Base-by-base conservation (phyloP, 257 asterid genomes). In the Fraxinus anomala region DNA sequence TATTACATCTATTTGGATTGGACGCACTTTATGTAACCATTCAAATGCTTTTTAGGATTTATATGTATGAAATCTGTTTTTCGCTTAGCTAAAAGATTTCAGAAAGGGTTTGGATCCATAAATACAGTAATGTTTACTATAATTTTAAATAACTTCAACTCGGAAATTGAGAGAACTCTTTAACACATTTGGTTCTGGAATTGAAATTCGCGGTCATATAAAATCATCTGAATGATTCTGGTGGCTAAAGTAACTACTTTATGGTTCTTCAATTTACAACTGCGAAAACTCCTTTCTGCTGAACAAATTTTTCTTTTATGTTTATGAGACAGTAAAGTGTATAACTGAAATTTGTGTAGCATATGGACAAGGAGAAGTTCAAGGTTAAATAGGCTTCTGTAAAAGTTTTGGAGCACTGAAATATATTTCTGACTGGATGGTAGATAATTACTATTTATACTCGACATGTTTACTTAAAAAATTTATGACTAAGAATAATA, bases 141-240 rank as follows among this genome's bases (percentile, higher is more conserved):
- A 33, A 49, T 73, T 49, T 21, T 63, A 54, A 28, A 66, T 68
- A 47, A 44, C 68, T 19, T 76, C 47, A 68, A 73, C 5, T 30
- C 9, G 1, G 59, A 59, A 21, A 34, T 44, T 51, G 16, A 19
- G 70, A 36, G 24, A 24, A 77, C 42, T 54, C 8, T 54, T 77
- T n/a, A 17, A 36, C 3, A 30, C n/a, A 2, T 66, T 61, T 72
- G 67, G 34, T 78, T 68, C 24, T 4, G 51, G n/a, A 40, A 24
- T 31, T 28, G 36, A 26, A 5, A 12, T 31, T 31, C 12, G 6
- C 2, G 11, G 44, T 14, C 51, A 3, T 73, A 59, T 24, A 40
- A 40, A 40, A 1, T 37, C 51, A 56, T 56, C 40, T 66, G 59
- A 54, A 24, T n/a, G 10, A n/a, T 5, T 26, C 37, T 13, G 30